Base-by-base conservation (phyloP, 2,329 filamentous ascomycete species). In the Seiridium unicorne region DNA sequence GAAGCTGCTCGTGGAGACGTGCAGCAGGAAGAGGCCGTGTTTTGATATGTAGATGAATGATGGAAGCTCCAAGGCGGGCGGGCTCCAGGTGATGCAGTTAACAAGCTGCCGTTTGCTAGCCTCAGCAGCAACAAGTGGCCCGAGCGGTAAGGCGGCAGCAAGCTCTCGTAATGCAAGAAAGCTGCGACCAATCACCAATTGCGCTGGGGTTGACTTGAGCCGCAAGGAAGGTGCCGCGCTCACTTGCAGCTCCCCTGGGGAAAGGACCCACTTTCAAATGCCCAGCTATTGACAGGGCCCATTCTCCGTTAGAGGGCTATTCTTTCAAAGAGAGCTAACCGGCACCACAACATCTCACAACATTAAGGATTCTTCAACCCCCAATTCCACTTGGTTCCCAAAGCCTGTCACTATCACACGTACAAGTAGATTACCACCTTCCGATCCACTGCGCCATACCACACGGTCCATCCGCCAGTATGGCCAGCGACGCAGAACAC, bases 401-500 rank as follows among this genome's bases (percentile, higher is more conserved):
- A 26, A 2, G 18, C 18, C 18, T 26, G 18, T 26, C 18, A 26
- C 18, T 26, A 26, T 26, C 18, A 26, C 18, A 26, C 18, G 18
- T 26, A 26, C 18, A 26, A 26, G 18, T 26, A 26, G 18, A 26
- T 26, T 26, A 26, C 18, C 18, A 26, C 18, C 18, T 26, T 26
- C 18, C 18, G 18, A 26, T 26, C 18, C 18, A 26, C 18, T 26
- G 18, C 18, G 18, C 18, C 1, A 26, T 26, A 26, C 18, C 18
- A 53, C n/a, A 32, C 11, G n/a, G 38, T 18, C 5, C 49, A 4
- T 35, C 18, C 18, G 18, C 11, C 49, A 53, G 10, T n/a, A 53
- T 53, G 49, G 49, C 49, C 62, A 62, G 70, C 60, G 51, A 68
- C 58, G 42, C 66, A 49, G 74, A 78, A 58, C 72, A 72, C 34